These are phyloP conservation scores for Aspergillus alliaceus DNA, from an alignment of 2,329 filamentous ascomycete species.

Conservation along the genomic window DNA sequence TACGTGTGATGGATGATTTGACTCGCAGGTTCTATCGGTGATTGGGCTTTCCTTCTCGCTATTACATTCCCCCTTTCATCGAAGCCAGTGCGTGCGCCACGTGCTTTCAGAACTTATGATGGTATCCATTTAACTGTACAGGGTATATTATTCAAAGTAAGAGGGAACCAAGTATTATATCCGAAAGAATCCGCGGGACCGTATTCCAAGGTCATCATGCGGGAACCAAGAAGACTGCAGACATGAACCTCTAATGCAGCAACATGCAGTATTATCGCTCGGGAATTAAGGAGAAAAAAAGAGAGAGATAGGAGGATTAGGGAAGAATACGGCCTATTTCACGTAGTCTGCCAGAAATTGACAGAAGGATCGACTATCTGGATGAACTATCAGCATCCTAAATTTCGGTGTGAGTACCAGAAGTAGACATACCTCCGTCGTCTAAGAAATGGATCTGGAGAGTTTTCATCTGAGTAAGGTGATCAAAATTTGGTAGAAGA, in stretches of 20 bases:
- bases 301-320: too few species aligned
- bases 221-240: background rate
- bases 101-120: background rate
- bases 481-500: slow-evolving; percentile 42
- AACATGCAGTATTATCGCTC: background rate
- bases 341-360: slow-evolving; percentile 26
- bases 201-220: background rate
- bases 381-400: background rate
- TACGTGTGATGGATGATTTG: background rate
- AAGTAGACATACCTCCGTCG: slow-evolving; percentile 31
- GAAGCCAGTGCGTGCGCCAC: background rate
- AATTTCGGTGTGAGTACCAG: background rate
- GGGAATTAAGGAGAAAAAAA: background rate
- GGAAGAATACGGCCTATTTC: slow-evolving; percentile 1
- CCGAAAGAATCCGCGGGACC: background rate
- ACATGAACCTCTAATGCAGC: background rate
- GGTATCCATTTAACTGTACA: background rate
- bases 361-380: slow-evolving; percentile 34
- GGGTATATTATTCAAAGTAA: background rate
- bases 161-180: background rate
- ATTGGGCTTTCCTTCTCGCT: background rate
- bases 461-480: slow-evolving; percentile 40
- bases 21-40: background rate
- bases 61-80: background rate
- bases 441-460: slow-evolving; percentile 42